A percentile compares a stretch with the other conserved stretches of the same genome.
These are phyloP conservation scores for Pseudogymnoascus sp. DNA, from an alignment of 2,329 filamentous ascomycete species.

Conservation along the genomic window DNA sequence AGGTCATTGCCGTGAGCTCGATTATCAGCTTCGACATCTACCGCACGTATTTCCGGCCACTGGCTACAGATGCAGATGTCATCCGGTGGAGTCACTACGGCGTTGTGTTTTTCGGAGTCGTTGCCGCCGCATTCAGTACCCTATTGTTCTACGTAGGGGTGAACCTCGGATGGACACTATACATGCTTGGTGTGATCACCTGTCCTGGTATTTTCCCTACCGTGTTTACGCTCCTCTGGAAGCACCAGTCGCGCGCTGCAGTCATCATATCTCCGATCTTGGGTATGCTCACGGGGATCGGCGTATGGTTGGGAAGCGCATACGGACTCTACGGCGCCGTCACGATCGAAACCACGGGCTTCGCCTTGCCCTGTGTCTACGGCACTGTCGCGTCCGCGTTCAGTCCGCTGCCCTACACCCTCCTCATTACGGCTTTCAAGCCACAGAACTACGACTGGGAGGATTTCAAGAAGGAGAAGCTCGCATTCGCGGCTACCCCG, in stretches of 20 bases:
- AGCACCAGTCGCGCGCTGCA: constrained; percentile 38
- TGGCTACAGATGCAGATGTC: constrained; percentile 45
- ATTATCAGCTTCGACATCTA: constrained; percentile 83
- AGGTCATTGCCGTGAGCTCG: constrained; percentile 75
- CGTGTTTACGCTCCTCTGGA: constrained; percentile 44
- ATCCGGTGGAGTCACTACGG: constrained; percentile 45
- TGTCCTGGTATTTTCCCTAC: constrained; percentile 47
- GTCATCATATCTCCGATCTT: constrained; percentile 42
- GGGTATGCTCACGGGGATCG: constrained; percentile 41
- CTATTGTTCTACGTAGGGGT: constrained; percentile 45
- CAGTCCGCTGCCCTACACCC: constrained; percentile 35
- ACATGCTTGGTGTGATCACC: constrained; percentile 44
- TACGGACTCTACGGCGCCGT: constrained; percentile 38
- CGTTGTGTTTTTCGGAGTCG: constrained; percentile 42
- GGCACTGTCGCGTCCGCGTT: constrained; percentile 42
- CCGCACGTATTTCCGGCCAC: constrained; percentile 71
- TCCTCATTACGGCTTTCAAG: constrained; percentile 37
- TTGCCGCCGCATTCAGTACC: constrained; percentile 43
- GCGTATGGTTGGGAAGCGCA: constrained; percentile 43
- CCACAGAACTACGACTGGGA: constrained; percentile 32
- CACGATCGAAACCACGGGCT: constrained; percentile 38
- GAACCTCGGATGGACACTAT: constrained; percentile 45
- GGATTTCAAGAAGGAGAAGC: constrained; percentile 32
- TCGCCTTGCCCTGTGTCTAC: constrained; percentile 42
- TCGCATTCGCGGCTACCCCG: constrained; percentile 28